phyloP scores from a whole-genome alignment of 208 protist genomes.

The Leishmania tarentolae region DNA sequence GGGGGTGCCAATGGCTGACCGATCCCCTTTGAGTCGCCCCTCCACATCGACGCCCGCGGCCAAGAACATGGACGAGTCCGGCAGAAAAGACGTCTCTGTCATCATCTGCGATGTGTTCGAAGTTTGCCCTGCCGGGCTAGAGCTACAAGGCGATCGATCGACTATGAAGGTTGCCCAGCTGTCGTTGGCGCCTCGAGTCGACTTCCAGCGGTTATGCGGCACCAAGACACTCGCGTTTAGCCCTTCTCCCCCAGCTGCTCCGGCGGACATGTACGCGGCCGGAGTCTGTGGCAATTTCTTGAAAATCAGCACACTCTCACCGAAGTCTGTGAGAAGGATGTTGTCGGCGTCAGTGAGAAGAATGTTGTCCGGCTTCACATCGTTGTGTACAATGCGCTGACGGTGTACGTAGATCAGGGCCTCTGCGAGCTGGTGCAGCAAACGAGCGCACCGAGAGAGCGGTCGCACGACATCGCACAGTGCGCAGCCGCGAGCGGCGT shows the following conservation, averaged over 20 bases:
- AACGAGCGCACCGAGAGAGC: slow-evolving; percentile 31
- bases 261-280: neutral
- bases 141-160: slow-evolving; percentile 11
- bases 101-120: slow-evolving; percentile 20
- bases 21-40: slow-evolving; percentile 34
- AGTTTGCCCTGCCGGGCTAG: neutral
- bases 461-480: slow-evolving; percentile 45
- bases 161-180: slow-evolving; percentile 16
- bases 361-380: slow-evolving; percentile 90
- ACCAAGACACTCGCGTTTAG: slow-evolving; percentile 18
- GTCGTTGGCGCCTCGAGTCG: slow-evolving; percentile 11
- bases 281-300: slow-evolving; percentile 4
- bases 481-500: slow-evolving; percentile 16
- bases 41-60: slow-evolving; percentile 36
- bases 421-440: slow-evolving; percentile 57
- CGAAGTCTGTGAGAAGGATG: slow-evolving; percentile 86
- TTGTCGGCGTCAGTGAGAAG: slow-evolving; percentile 67
- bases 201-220: slow-evolving; percentile 33
- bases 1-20: slow-evolving; percentile 40
- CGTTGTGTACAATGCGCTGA: slow-evolving; percentile 79
- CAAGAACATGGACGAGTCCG: slow-evolving; percentile 55
- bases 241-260: neutral
- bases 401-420: slow-evolving; percentile 77
- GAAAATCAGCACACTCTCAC: slow-evolving; percentile 52
- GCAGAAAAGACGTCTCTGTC: slow-evolving; percentile 18